Base-by-base conservation (phyloP, 2,329 filamentous ascomycete species). In the Colletotrichum higginsianum region DNA sequence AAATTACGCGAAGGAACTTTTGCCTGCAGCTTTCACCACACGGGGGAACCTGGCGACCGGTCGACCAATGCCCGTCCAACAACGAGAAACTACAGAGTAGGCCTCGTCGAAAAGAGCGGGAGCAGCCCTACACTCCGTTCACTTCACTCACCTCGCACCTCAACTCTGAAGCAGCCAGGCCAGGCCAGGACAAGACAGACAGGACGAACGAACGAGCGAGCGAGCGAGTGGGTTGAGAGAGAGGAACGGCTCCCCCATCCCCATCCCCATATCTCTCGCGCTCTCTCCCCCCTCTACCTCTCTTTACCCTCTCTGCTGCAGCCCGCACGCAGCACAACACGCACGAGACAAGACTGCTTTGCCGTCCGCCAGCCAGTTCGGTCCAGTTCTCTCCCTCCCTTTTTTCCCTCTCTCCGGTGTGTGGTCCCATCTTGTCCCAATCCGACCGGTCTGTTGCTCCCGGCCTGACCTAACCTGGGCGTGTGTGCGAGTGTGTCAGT, bases 1-100 rank as follows among this genome's bases (percentile, higher is more conserved):
- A 80, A 79, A 61, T 76, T 81, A 79, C 77, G 77, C 80, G 77
- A 82, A 74, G 81, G 80, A 80, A 82, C 81, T 83, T 82, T 82
- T 82, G 81, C 80, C 79, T 77, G 77, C 77, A 76, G 77, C 79
- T 77, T 77, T 77, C 77, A 76, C 77, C 61, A 72, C 61, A 55
- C 75, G 78, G 74, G 75, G 78, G 78, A 77, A 76, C 80, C 81
- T 81, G 80, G 77, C 78, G 73, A 76, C 74, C 77, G 61, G 35
- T 71, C 74, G 74, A 73, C 78, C 78, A 66, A 74, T 75, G 67
- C 71, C 61, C 61, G 52, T 61, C 53, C 70, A 61, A 69, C 57
- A 52, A 38, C 73, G 67, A 52, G 61, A 67, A 38, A 38, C 35
- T 38, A 38, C 35, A 38, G 35, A 65, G 66, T 73, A 67, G 66